Percentiles rank a stretch among this genome's conserved stretches.
Conservation (phyloP, 208 protist species). For the Wallacemonas sp. region DNA sequence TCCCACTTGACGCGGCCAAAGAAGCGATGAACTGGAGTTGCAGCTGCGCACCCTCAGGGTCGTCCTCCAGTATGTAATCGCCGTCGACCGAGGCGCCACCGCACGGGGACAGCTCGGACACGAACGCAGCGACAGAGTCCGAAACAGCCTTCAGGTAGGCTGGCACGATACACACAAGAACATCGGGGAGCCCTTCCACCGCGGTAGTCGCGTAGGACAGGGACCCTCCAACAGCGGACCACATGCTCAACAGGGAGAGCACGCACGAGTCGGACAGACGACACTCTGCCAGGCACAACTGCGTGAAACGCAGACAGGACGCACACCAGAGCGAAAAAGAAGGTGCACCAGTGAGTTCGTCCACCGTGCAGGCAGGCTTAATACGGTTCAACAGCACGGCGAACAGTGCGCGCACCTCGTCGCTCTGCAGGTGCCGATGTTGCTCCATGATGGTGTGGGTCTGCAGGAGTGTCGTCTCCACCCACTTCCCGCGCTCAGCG, state of each 20-base stretch:
- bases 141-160: constrained; percentile 19
- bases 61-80: constrained; percentile 40
- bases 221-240: constrained; percentile 30
- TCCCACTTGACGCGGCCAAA: constrained; percentile 30
- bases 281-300: constrained; percentile 25
- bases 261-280: constrained; percentile 16
- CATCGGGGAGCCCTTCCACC: constrained; percentile 10
- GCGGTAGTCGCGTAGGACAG: constrained; percentile 18
- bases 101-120: not conserved
- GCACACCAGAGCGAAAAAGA: constrained; percentile 32
- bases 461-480: constrained; percentile 38
- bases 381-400: constrained; percentile 48
- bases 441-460: constrained; percentile 51
- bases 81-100: not conserved
- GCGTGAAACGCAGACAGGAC: constrained; percentile 24
- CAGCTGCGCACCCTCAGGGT: constrained; percentile 33
- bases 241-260: constrained; percentile 31
- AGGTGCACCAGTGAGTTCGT: constrained; percentile 35
- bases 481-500: constrained; percentile 25
- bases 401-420: constrained; percentile 28
- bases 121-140: not conserved
- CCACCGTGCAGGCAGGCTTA: constrained; percentile 54
- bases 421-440: constrained; percentile 34
- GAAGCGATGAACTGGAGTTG: constrained; percentile 44
- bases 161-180: constrained; percentile 9